A percentile compares a stretch with the other conserved stretches of the same genome.
Conservation (phyloP, 345 rosid species). For the Zanthoxylum bungeanum region DNA sequence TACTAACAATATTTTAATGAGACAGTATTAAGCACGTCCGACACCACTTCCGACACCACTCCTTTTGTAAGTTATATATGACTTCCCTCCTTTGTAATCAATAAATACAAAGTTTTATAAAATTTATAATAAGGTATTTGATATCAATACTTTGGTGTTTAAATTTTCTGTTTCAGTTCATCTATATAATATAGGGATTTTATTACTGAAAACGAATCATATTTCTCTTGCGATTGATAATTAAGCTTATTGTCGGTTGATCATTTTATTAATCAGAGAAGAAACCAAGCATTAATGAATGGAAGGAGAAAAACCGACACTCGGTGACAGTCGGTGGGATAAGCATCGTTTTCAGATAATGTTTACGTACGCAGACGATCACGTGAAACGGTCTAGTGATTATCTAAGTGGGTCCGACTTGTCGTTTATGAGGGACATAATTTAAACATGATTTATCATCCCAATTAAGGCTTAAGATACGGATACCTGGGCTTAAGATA, state of each 20-base stretch:
- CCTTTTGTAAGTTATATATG: no score
- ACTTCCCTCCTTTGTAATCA: no score
- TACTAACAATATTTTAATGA: no score
- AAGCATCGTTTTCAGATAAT: slow-evolving; percentile 3
- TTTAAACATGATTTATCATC: slow-evolving; percentile 14
- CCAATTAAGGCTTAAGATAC: slow-evolving; percentile 20
- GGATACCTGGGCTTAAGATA: no score
- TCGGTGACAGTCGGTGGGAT: slow-evolving; percentile 19
- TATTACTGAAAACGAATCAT: background rate
- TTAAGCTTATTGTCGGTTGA: background rate
- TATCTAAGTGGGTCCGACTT: slow-evolving; percentile 24
- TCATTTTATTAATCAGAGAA: background rate
- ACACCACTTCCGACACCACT: no score
- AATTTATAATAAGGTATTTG: no score
- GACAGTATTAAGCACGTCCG: no score
- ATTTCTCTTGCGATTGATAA: background rate
- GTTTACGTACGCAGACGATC: slow-evolving; percentile 16
- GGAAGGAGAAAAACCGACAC: slow-evolving; percentile 30
- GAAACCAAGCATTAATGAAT: slow-evolving; percentile 18
- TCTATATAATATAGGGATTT: background rate
- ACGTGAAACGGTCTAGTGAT: slow-evolving; percentile 28
- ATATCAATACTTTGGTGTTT: no score
- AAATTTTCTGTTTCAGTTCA: no score
- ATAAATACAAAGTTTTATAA: no score
- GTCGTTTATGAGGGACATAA: slow-evolving; percentile 11